A percentile compares a stretch with the other conserved stretches of the same genome.
Conservation (phyloP, 2,329 filamentous ascomycete species). For the Arthrobotrys megalospora region DNA sequence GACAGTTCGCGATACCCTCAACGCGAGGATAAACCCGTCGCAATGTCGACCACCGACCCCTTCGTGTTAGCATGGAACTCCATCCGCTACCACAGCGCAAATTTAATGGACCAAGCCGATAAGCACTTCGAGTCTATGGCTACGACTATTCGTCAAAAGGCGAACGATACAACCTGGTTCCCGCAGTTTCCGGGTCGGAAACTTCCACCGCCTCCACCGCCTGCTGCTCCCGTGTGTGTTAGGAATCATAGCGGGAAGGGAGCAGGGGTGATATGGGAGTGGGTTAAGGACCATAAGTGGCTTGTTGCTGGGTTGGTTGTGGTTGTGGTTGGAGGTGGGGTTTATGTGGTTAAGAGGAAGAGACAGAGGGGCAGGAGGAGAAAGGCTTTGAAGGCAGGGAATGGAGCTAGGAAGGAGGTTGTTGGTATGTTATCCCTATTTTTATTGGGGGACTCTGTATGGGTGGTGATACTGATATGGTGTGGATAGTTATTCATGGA, state of each 20-base stretch:
- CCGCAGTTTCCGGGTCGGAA: slow-evolving; percentile 10
- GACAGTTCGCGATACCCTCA: too few species aligned
- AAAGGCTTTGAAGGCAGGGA: slow-evolving; percentile 82
- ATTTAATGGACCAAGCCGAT: slow-evolving; percentile 54
- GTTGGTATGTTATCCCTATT: slow-evolving; percentile 69
- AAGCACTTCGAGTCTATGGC: slow-evolving; percentile 59
- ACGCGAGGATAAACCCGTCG: neutral
- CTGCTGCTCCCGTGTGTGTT: neutral
- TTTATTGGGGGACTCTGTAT: slow-evolving; percentile 3
- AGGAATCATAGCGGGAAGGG: neutral
- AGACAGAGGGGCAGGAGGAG: slow-evolving; percentile 75
- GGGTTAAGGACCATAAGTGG: slow-evolving; percentile 47
- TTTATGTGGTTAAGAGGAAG: slow-evolving; percentile 75
- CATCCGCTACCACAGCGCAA: slow-evolving; percentile 42
- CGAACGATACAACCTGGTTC: slow-evolving; percentile 46
- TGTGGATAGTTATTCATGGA: slow-evolving; percentile 82
- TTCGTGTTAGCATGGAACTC: slow-evolving; percentile 59
- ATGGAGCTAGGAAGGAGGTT: slow-evolving; percentile 89
- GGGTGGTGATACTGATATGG: slow-evolving; percentile 48
- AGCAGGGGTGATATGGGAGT: slow-evolving; percentile 23
- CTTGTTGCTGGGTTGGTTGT: slow-evolving; percentile 27
- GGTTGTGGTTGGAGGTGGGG: slow-evolving; percentile 62
- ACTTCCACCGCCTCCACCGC: slow-evolving; percentile 32
- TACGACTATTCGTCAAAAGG: slow-evolving; percentile 32
- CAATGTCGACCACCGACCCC: slow-evolving; percentile 57